Conservation (phyloP, 2,329 filamentous ascomycete genomes). For the Nemania sp. region DNA sequence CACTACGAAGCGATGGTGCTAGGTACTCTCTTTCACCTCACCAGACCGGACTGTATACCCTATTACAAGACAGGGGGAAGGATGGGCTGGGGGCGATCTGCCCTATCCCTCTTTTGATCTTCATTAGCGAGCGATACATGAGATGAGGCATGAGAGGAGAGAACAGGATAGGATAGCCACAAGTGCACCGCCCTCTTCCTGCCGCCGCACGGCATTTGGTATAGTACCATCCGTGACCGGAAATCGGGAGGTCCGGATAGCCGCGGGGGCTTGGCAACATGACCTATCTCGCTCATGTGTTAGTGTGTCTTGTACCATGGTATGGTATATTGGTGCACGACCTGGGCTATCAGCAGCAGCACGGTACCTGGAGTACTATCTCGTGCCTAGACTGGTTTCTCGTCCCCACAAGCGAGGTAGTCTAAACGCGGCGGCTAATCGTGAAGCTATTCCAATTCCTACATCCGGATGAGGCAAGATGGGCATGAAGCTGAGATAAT, state of each 20-base stretch:
- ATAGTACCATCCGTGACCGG: neutral
- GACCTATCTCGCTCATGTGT: no score
- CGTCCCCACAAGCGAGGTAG: conserved; percentile 4
- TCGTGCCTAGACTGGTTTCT: neutral
- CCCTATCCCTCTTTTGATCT: no score
- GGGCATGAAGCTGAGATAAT: conserved; percentile 9
- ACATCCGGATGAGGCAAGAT: conserved; percentile 15
- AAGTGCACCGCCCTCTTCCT: conserved; percentile 19
- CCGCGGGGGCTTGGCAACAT: conserved; percentile 20
- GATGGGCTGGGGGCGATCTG: no score
- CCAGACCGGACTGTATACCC: no score
- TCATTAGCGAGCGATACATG: conserved; percentile 30
- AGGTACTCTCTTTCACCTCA: no score
- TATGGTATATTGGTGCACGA: neutral
- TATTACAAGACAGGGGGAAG: no score
- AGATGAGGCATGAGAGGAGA: conserved; percentile 17
- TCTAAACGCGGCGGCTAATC: conserved; percentile 25
- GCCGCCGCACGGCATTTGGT: neutral
- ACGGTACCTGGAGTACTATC: neutral
- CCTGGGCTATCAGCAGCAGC: neutral
- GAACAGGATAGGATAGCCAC: conserved; percentile 13
- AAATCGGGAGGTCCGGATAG: conserved; percentile 22
- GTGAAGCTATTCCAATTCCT: neutral
- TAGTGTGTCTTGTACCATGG: neutral
- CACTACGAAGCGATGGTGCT: no score